Base-by-base conservation (phyloP, 441 rosid species). In the Pelargonium citronellum region DNA sequence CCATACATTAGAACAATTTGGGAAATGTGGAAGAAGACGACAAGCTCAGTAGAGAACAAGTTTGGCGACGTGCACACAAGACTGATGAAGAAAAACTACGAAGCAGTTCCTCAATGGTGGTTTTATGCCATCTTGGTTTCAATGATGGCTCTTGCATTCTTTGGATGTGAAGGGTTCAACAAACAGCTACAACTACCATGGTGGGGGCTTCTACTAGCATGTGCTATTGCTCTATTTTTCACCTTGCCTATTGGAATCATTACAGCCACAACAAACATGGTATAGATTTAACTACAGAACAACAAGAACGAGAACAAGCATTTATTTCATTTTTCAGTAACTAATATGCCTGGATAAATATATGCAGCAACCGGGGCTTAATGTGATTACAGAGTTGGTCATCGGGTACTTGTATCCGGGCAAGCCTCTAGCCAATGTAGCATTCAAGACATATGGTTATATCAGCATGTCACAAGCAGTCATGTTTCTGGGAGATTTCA, bases 361-460 rank as follows among this genome's bases (percentile, higher is more conserved):
- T 19, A 5, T 47, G 67, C 76, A 73, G 76, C 49, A n/a, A 24
- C 67, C 66, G 5, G 76, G 76, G 1, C 51, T 73, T 3, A 73
- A 73, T 30, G 72, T 73, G 51, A 73, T 73, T 10, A 73, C 76
- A 6, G 72, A 73, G 72, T 43, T 67, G 22, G 39, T 73, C n/a
- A 73, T 73, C 10, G 76, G 76, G 12, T 73, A 73, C 68, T 12
- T 73, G 72, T 73, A 73, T 16, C 76, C 76, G 0, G 76, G 76
- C 2, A 62, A 64, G 64, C 76, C 76, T 2, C 46, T 73, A 8
- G 76, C 76, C 3, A 73, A 73, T 37, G 49, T 73, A 17, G 64
- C 72, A 0, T 73, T 73, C 68, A 73, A 73, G 66, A 68, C 72
- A 0, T 73, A 60, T 20, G 76, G 72, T n/a, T 46, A 63, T n/a